Base-by-base conservation (phyloP, 1,284 basidiomycete species). In the Trichosporon asahii region DNA sequence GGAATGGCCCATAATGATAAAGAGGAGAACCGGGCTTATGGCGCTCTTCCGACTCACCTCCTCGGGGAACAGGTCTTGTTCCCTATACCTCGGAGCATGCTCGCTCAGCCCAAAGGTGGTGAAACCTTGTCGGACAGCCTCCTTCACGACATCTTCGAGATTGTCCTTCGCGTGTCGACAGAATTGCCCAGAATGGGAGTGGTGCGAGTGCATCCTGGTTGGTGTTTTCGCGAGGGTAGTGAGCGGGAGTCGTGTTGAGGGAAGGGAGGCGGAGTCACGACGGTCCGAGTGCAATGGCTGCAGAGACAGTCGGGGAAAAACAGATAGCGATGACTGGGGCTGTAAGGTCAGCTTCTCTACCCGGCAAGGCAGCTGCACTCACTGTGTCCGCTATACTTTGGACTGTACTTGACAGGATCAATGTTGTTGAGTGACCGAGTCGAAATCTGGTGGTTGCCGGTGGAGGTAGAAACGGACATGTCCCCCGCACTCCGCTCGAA, bases 121-220 rank as follows among this genome's bases (percentile, higher is more conserved):
- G 81, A 98, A 99, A 0, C 90, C 89, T 79, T 91, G 88, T 2
- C 84, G 79, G 68, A 94, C 90, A 11, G 97, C 95, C 74, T 90
- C 89, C 5, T 85, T 79, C 0, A 97, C 90, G 15, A 95, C 90
- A 2, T 92, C 88, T 73, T 94, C 89, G 25, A 99, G 87, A 0
- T 86, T 86, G 90, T 76, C 85, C 81, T 82, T 83, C 18, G 94
- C 96, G 81, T 99, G 97, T 73, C 89, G 90, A 86, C 96, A 98
- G 85, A 98, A 99, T 79, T 97, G 90, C 35, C 96, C 96, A 7
- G 95, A 98, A 80, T 98, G 95, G 11, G 94, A 96, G 84, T 98
- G 96, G 80, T 95, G 94, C 77, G 90, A 93, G 81, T 91, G 87
- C 94, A 95, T 95, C 53, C 12, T 27, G 2, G 11, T 25, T 1